These are phyloP conservation scores for Pseudevernia furfuracea DNA, from an alignment of 495 filamentous ascomycete species.

Conservation along the genomic window DNA sequence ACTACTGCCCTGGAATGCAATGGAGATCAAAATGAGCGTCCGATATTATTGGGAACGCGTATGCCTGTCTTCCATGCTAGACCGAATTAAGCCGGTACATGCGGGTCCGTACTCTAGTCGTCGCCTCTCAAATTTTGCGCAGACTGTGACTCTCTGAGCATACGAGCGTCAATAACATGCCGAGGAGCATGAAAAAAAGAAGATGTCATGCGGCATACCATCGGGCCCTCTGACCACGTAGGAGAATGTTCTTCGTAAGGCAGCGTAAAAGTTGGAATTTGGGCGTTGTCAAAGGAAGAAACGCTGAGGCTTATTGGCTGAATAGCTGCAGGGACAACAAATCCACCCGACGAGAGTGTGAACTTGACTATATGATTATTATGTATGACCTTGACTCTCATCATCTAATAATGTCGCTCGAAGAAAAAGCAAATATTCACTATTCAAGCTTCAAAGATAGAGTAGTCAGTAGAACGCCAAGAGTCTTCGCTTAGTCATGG, in stretches of 20 bases:
- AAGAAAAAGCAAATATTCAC: no score
- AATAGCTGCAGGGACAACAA: not conserved
- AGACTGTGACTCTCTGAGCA: not conserved
- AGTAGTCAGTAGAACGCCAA: not conserved
- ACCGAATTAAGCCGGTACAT: not conserved
- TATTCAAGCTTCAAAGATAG: no score
- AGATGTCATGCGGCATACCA: not conserved
- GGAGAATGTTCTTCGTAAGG: not conserved
- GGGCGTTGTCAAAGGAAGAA: not conserved
- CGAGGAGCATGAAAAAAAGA: not conserved
- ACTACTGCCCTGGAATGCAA: not conserved
- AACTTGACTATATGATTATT: no score
- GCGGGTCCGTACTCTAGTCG: conserved; percentile 1
- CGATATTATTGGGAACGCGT: not conserved
- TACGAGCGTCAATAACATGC: not conserved
- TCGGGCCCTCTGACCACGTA: not conserved
- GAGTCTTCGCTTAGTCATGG: not conserved
- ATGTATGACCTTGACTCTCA: no score
- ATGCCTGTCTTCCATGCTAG: not conserved
- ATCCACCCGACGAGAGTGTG: not conserved
- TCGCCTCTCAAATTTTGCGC: not conserved
- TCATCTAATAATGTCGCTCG: no score
- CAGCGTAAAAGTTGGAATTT: not conserved
- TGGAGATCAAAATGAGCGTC: not conserved
- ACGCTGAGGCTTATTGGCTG: not conserved